Evolutionary conservation across 164 flowering plant species (phyloP).

Genomic region (Vitis amurensis): DNA sequence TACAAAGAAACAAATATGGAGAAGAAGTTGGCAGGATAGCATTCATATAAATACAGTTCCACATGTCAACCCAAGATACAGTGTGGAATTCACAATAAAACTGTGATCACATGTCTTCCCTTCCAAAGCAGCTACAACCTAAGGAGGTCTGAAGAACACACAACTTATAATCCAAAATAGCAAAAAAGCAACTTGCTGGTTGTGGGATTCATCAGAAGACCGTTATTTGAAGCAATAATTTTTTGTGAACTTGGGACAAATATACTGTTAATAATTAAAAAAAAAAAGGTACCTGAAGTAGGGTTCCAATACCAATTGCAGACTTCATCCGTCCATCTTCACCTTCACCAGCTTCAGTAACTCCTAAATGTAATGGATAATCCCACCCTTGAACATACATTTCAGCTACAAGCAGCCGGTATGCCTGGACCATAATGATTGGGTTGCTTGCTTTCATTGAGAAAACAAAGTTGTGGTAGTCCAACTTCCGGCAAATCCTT

Average conservation of each 20-base stretch:
- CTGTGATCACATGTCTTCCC: background rate
- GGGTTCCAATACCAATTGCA: conserved; percentile 97
- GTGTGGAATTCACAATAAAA: background rate
- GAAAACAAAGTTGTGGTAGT: conserved; percentile 90
- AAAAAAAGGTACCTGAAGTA: conserved; percentile 69
- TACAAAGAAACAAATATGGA: background rate
- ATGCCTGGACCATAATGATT: conserved; percentile 96
- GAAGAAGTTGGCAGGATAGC: background rate
- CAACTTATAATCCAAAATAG: background rate
- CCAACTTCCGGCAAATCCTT: conserved; percentile 88
- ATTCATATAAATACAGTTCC: background rate
- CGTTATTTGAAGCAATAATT: too few relatives aligned
- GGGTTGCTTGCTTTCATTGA: conserved; percentile 99
- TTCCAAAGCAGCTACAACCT: background rate
- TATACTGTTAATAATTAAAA: too few relatives aligned
- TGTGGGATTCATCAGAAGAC: background rate
- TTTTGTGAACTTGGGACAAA: too few relatives aligned
- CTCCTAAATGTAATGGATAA: conserved; percentile 95
- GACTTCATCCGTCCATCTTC: conserved; percentile 99
- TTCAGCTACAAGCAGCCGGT: conserved; percentile 91
- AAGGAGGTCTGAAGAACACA: background rate
- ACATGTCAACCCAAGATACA: background rate
- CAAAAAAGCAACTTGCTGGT: background rate
- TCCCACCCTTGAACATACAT: conserved; percentile 98
- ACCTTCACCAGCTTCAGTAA: conserved; percentile 99